Evolutionary conservation across 495 filamentous ascomycete genomes (phyloP), one percentile per base, ranked within the genome.

Genomic region (Apodospora peruviana): DNA sequence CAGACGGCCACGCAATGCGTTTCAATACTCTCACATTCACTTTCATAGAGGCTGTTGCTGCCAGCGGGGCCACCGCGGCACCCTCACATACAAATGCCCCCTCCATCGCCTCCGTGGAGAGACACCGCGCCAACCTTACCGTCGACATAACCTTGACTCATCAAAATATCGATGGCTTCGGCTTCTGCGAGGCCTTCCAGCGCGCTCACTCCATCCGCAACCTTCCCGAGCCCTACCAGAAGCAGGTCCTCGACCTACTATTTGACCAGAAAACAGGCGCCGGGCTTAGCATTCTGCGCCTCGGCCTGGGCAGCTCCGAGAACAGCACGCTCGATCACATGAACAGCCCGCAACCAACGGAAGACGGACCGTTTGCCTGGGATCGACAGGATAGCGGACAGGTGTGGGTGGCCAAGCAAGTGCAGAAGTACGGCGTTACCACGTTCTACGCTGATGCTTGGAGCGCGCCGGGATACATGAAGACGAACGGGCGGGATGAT

Each of bases 391-490:
- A 81, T 50, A 56, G 61, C 8, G 65, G 67, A 21, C 76, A 79
- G 58, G 60, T 80, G 5, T 78, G 69, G 67, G 60, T 80, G 11
- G 68, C 73, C 12, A 60, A 77, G 49, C 61, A 77, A 23, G 75
- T 75, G 1, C 56, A 69, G 19, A 55, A 52, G 1, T 67, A 70
- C 39, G 72, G 73, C 4, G 69, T 74, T 5, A 63, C 56, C 24
- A 65, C 57, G 1, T 64, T 78, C 38, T 80, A 80, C 53, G 76
- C 62, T 0, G 61, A 83, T 61, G 77, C 79, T 0, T 81, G 78
- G 78, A 70, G 64, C 35, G 78, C 76, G 0, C 75, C 76, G 0
- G 75, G 71, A 0, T 82, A 71, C 60, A 80, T 82, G 78, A 82
- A 81, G 57, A 80, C 76, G 2, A 77, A 74, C 51, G 63, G 64